Evolutionary conservation across 2,329 filamentous ascomycete genomes (phyloP), one percentile per base, ranked within the genome.

Genomic region (Aspergillus calidoustus): DNA sequence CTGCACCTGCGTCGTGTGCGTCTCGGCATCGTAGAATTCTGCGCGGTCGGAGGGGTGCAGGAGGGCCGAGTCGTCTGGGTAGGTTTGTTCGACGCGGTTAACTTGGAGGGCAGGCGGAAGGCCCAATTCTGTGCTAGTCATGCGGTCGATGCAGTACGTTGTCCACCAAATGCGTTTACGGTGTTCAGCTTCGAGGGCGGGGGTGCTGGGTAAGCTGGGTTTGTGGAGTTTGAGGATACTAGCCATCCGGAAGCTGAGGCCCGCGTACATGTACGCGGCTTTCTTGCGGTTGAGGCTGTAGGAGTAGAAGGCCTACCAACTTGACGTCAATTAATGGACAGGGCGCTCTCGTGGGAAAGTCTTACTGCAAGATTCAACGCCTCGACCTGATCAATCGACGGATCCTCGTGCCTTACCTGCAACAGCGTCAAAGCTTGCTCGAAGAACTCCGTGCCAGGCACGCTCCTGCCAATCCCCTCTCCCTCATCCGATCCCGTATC

Each of bases 141-240:
- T 66, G 8, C 44, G 25, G 28, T 66, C 64, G 7, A 66, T 54
- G 31, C 60, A 64, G 38, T 57, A 55, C 30, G 64, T 51, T n/a
- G 67, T 67, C 67, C 67, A 68, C 66, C 66, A 69, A 3, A 69
- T 57, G 9, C 67, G 67, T 22, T 64, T 65, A 3, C 60, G 57
- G 38, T 69, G 65, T 44, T 69, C 66, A 11, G 47, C 25, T 46
- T 67, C 66, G 9, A 63, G 15, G 13, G 48, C n/a, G 31, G 41
- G 23, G 9, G 17, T 4, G 5, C 23, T n/a, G 7, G 41, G 23
- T 22, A 43, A 22, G 7, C 19, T 30, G 22, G 41, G 22, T 31
- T 47, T 55, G 19, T 63, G 60, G n/a, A 68, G 56, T 28, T 59
- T 57, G 1, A 68, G 56, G 3, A 63, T 59, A 22, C 59, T 59